These are phyloP conservation scores for Ceriops decandra DNA, from an alignment of 345 rosid species.

Conservation along the genomic window DNA sequence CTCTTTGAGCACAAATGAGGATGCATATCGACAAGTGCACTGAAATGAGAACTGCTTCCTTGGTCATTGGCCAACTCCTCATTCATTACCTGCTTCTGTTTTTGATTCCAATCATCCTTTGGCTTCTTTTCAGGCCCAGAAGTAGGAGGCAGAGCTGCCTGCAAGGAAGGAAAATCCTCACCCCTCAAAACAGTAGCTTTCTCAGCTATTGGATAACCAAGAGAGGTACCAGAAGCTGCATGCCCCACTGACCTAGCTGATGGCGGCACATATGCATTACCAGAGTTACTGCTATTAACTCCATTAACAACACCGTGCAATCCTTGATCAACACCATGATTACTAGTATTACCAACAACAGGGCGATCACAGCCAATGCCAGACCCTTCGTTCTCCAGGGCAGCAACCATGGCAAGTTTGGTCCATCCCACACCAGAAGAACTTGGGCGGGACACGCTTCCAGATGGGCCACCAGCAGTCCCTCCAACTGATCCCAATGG, in stretches of 20 bases:
- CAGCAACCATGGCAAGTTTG: constrained; percentile 55
- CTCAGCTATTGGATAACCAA: constrained; percentile 31
- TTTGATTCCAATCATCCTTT: constrained; percentile 61
- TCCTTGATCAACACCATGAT: constrained; percentile 35
- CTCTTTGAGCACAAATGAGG: constrained; percentile 53
- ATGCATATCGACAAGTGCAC: constrained; percentile 51
- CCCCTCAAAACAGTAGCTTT: constrained; percentile 75
- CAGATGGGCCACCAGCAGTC: constrained; percentile 59
- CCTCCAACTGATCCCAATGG: constrained; percentile 57
- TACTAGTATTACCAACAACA: background rate
- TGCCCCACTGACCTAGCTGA: constrained; percentile 37
- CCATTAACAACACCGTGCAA: constrained; percentile 37
- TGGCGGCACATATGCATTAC: constrained; percentile 45
- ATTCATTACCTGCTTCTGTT: constrained; percentile 50
- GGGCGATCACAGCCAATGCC: constrained; percentile 22
- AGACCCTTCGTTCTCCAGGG: constrained; percentile 55
- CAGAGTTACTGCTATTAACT: constrained; percentile 33
- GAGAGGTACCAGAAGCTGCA: constrained; percentile 33
- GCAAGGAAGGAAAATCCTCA: constrained; percentile 91
- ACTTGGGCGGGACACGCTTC: constrained; percentile 67
- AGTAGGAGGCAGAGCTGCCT: constrained; percentile 60
- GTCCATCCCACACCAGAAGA: constrained; percentile 90
- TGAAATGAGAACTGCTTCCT: constrained; percentile 32
- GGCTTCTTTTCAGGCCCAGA: constrained; percentile 62
- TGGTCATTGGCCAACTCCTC: constrained; percentile 44